Percentiles rank a stretch among this genome's conserved stretches.
Conservation (phyloP, 75 land plant species). For the Isoetes taiwanensis region DNA sequence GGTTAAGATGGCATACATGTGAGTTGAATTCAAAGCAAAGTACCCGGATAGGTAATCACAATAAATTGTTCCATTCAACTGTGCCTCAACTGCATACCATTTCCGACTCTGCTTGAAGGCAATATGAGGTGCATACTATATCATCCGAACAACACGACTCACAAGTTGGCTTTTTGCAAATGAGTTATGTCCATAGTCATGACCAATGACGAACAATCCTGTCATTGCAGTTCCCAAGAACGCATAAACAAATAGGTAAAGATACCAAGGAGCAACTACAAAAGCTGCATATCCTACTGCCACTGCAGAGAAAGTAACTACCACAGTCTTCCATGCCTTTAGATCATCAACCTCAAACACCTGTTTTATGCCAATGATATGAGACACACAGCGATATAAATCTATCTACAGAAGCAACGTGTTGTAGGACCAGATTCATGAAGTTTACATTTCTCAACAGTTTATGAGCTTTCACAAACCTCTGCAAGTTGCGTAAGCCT, state of each 20-base stretch:
- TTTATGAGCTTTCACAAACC: too few species aligned
- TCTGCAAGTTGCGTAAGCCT: too few species aligned
- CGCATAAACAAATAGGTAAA: slow-evolving; percentile 93
- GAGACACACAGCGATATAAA: too few species aligned
- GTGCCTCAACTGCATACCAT: slow-evolving; percentile 85
- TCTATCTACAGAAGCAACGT: too few species aligned
- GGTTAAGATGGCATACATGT: too few species aligned
- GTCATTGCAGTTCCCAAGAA: slow-evolving; percentile 89
- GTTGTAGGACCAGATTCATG: too few species aligned
- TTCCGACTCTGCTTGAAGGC: slow-evolving; percentile 61
- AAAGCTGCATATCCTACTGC: slow-evolving; percentile 63
- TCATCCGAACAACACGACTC: slow-evolving; percentile 80
- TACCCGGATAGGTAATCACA: slow-evolving; percentile 93
- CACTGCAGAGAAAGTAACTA: slow-evolving; percentile 53
- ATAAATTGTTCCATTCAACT: slow-evolving; percentile 87
- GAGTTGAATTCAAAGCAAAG: too few species aligned
- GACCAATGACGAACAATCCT: slow-evolving; percentile 98
- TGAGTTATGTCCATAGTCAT: slow-evolving; percentile 94
- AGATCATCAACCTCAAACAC: slow-evolving; percentile 77
- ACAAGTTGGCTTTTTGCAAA: slow-evolving; percentile 77
- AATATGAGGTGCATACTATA: slow-evolving; percentile 92
- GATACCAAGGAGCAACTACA: slow-evolving; percentile 85
- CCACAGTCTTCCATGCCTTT: slow-evolving; percentile 84
- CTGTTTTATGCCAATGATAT: too few species aligned
- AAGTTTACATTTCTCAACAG: too few species aligned